Conservation (phyloP, 306 rosid genomes). For the Glycine tomentella region DNA sequence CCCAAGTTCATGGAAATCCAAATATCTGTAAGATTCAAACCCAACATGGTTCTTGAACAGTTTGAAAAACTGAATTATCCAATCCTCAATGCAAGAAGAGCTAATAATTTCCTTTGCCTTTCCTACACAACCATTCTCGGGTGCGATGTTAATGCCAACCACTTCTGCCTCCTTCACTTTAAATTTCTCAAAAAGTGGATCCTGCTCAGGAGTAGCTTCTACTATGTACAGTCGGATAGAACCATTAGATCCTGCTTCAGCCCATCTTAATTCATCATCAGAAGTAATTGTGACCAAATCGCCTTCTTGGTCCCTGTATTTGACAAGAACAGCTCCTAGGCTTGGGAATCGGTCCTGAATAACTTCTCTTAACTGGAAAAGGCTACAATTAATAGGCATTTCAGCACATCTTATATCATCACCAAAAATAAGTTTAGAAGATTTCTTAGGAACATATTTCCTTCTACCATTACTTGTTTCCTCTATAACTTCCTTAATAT, state of each 20-base stretch:
- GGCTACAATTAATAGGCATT: conserved; percentile 73
- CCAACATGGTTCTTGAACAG: conserved; percentile 81
- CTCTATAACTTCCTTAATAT: conserved; percentile 75
- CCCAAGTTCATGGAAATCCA: conserved; percentile 87
- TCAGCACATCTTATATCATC: conserved; percentile 91
- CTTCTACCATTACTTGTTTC: conserved; percentile 53
- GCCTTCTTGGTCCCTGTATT: conserved; percentile 88
- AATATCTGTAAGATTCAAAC: conserved; percentile 75
- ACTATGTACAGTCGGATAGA: conserved; percentile 73
- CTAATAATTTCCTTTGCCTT: conserved; percentile 57
- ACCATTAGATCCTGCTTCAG: conserved; percentile 73
- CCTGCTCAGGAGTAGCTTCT: conserved; percentile 70
- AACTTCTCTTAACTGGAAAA: conserved; percentile 76
- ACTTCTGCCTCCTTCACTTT: conserved; percentile 41
- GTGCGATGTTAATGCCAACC: conserved; percentile 37
- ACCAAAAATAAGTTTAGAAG: conserved; percentile 81
- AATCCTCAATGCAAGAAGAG: conserved; percentile 85
- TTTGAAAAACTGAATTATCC: conserved; percentile 83
- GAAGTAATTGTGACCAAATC: conserved; percentile 89
- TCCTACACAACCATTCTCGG: conserved; percentile 54
- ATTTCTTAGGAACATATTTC: conserved; percentile 61
- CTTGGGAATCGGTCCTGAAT: conserved; percentile 69
- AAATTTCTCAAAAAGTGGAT: conserved; percentile 66
- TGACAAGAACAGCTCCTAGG: conserved; percentile 74
- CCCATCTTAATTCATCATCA: conserved; percentile 81